These are phyloP conservation scores for Dioscorea alata DNA, from an alignment of 106 monocot species.

Conservation along the genomic window DNA sequence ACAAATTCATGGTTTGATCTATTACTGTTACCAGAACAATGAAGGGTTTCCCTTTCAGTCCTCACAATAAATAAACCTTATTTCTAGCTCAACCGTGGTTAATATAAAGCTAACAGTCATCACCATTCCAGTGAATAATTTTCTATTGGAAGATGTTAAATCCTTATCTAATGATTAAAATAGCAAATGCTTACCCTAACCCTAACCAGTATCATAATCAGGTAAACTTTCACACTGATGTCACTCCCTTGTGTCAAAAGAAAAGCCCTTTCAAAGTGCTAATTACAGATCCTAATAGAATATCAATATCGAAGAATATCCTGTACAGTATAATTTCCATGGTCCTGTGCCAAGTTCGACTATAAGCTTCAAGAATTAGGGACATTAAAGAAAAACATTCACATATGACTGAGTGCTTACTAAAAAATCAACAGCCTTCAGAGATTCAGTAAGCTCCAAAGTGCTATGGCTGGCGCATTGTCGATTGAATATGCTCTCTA, in stretches of 20 bases:
- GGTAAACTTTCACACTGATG: neutral
- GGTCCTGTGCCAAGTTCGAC: neutral
- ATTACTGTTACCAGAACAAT: too few species aligned
- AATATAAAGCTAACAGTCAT: too few species aligned
- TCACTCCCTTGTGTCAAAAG: neutral
- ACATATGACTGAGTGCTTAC: constrained; percentile 25
- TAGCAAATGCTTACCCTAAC: too few species aligned
- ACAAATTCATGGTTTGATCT: neutral
- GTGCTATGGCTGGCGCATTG: constrained; percentile 27
- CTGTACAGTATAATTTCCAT: neutral
- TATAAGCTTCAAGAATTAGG: neutral
- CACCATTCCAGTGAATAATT: too few species aligned
- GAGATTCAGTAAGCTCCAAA: constrained; percentile 34
- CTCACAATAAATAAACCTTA: too few species aligned
- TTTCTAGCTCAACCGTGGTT: too few species aligned
- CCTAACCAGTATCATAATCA: too few species aligned
- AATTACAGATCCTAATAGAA: neutral
- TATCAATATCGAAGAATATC: neutral
- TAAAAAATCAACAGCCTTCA: constrained; percentile 54
- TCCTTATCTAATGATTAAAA: too few species aligned
- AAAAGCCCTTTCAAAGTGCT: neutral
- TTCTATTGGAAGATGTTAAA: too few species aligned
- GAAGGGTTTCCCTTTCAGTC: too few species aligned
- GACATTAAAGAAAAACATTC: neutral
- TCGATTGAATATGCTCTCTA: constrained; percentile 40